Base-by-base conservation (phyloP, 192 early-diverging fungal genomes). In the Chytriomyces sp. region DNA sequence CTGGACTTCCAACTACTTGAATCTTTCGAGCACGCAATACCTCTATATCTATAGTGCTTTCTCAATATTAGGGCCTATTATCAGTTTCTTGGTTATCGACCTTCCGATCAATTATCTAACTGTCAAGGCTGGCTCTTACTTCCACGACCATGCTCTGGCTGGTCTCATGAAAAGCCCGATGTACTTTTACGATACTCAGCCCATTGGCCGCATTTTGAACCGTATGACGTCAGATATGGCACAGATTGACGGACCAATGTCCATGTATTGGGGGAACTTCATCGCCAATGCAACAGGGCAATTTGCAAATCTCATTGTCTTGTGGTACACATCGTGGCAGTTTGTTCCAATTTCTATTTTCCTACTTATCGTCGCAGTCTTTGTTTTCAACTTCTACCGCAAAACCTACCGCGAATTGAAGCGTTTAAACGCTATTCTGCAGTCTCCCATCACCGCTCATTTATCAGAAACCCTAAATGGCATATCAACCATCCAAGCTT, bases 131-230 rank as follows among this genome's bases (percentile, higher is more conserved):
- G 22, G 19, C 17, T 14, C 28, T 58, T 32, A 32, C 56, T 65
- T 52, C 28, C 78, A 97, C 78, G 67, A 82, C 2, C 56, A 36
- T 6, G 84, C 82, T 26, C 52, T 89, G 22, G 28, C 54, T 4
- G 54, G 65, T 14, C 54, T 91, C 17, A 52, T 89, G 52, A 60
- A 69, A 22, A 78, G 86, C 1, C 85, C 88, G 2, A 75, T 92
- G 73, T 77, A 75, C 22, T 89, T 86, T 59, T 91, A 93, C 64
- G 79, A 88, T 5, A 72, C 74, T 44, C 82, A 89, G 55, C 84
- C 90, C 0, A 80, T 86, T 14, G 93, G 92, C 12, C 82, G 85
- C 12, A 85, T 94, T 17, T 56, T 94, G 36, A 87, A 90, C 44
- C 79, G 90, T 28, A 52, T 65, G 38, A 52, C 64, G 10, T 28